Evolutionary conservation across 331 rosid genomes (phyloP).

Genomic region (Acacia pycnantha): DNA sequence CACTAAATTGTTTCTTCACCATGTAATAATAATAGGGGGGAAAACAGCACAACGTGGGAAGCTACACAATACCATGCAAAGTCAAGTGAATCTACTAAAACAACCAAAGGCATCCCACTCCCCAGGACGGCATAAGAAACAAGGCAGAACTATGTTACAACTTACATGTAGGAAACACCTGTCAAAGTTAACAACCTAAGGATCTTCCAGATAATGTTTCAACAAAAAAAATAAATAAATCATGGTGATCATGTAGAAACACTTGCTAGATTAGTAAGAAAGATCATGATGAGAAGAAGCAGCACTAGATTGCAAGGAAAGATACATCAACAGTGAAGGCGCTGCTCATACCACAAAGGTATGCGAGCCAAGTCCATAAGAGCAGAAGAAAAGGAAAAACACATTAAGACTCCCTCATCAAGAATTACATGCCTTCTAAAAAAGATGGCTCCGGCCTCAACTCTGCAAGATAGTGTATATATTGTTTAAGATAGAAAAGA

Average conservation of each 20-base stretch:
- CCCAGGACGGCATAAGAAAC: not conserved
- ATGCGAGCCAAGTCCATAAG: not conserved
- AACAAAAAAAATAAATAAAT: not conserved
- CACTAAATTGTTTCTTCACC: not conserved
- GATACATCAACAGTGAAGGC: not conserved
- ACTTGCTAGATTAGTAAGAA: not conserved
- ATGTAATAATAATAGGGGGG: not conserved
- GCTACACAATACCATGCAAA: not conserved
- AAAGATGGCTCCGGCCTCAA: not conserved
- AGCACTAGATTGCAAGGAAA: not conserved
- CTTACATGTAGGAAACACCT: not conserved
- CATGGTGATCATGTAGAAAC: not conserved
- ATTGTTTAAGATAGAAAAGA: not conserved
- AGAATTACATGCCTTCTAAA: not conserved
- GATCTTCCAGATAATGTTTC: not conserved
- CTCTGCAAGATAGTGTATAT: not conserved
- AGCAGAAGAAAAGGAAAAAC: not conserved
- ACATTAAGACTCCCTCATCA: not conserved
- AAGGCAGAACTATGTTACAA: not conserved
- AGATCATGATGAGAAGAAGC: not conserved
- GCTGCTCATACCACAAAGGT: not conserved
- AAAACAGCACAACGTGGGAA: not conserved
- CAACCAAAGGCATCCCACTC: not conserved
- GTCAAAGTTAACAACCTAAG: not conserved
- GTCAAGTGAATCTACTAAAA: not conserved